Evolutionary conservation across 257 asterid genomes (phyloP).

Genomic region (Solanum infundibuliforme): DNA sequence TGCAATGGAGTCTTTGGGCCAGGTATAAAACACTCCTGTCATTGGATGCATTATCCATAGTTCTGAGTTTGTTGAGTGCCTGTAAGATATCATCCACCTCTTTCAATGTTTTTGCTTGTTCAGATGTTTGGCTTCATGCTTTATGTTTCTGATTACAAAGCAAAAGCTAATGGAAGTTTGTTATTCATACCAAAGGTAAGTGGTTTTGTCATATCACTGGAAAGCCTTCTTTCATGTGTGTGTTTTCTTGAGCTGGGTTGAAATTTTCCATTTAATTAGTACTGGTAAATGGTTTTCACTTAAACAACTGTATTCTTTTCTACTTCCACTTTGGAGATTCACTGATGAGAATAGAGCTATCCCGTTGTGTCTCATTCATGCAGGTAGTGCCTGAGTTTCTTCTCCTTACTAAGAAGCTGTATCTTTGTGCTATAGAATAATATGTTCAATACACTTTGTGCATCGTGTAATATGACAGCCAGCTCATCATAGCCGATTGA

Average conservation of each 20-base stretch:
- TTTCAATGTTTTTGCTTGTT: constrained; percentile 10
- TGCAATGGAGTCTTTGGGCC: constrained; percentile 84
- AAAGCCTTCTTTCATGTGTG: not conserved
- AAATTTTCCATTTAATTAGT: not conserved
- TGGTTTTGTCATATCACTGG: not conserved
- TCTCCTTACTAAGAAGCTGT: not conserved
- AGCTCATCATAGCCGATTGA: not conserved
- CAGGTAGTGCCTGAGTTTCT: not conserved
- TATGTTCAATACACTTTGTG: not conserved
- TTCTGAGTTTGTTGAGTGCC: constrained; percentile 9
- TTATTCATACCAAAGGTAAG: constrained; percentile 69
- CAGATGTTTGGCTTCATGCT: constrained; percentile 87
- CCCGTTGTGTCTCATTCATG: not conserved
- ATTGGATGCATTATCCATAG: not conserved
- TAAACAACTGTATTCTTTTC: not conserved
- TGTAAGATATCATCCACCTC: constrained; percentile 8
- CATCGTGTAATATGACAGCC: not conserved
- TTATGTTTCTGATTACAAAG: constrained; percentile 61
- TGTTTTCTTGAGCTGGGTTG: not conserved
- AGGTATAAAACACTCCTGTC: constrained; percentile 31
- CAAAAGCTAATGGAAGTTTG: constrained; percentile 35
- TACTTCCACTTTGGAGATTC: not conserved
- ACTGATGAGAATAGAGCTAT: not conserved
- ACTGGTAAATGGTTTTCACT: not conserved
- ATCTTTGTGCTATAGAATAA: not conserved